phyloP scores from a whole-genome alignment of 2,329 filamentous ascomycete genomes.

The Fusarium verrucosum region DNA sequence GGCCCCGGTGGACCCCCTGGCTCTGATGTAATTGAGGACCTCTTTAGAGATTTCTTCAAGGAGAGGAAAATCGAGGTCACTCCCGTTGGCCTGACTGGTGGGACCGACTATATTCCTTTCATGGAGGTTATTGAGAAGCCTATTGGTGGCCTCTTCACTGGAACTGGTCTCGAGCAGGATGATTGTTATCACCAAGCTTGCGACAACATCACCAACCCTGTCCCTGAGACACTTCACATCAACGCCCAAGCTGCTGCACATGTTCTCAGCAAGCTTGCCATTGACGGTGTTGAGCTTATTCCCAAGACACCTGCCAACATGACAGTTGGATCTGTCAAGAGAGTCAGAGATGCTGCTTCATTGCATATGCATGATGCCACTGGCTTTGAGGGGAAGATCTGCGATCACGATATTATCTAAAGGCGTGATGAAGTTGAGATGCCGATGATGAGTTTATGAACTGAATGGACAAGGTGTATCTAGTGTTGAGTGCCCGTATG shows the following conservation, averaged over 20 bases:
- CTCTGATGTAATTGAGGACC: constrained; percentile 47
- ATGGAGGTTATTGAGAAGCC: constrained; percentile 62
- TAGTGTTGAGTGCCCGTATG: no score
- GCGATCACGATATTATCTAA: constrained; percentile 42
- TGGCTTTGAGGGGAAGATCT: constrained; percentile 27
- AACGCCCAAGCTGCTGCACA: constrained; percentile 57
- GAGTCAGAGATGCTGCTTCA: constrained; percentile 27
- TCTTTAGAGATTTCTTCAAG: constrained; percentile 48
- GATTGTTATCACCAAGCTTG: constrained; percentile 50
- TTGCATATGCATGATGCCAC: constrained; percentile 35
- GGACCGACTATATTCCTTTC: constrained; percentile 71
- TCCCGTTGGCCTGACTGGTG: constrained; percentile 50
- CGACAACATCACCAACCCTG: constrained; percentile 52
- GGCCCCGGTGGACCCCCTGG: constrained; percentile 50
- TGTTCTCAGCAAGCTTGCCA: constrained; percentile 46
- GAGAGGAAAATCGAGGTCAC: constrained; percentile 47
- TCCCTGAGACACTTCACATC: constrained; percentile 48
- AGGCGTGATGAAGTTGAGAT: background rate
- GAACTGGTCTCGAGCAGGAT: constrained; percentile 46
- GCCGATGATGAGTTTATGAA: background rate
- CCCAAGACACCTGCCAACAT: constrained; percentile 37
- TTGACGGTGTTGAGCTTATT: constrained; percentile 37
- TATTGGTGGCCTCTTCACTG: constrained; percentile 67
- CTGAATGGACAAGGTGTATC: background rate
- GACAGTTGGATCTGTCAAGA: constrained; percentile 30